Percentiles rank a stretch among this genome's conserved stretches.
phyloP scores from a whole-genome alignment of 345 rosid genomes.

The Eucalyptus marginata region DNA sequence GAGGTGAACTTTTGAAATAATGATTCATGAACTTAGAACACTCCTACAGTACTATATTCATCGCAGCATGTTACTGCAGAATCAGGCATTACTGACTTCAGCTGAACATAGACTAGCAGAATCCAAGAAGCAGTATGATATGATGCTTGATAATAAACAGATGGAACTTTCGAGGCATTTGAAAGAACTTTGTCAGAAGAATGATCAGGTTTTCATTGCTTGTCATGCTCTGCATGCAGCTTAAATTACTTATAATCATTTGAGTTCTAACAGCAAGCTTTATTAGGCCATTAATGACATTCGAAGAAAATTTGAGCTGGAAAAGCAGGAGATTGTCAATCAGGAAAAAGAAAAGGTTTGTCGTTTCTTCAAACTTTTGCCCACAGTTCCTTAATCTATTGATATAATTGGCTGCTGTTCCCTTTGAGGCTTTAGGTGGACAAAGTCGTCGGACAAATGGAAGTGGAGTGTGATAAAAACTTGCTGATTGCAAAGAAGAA shows the following conservation, averaged over 20 bases:
- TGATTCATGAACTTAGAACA: neutral
- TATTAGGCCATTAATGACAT: conserved; percentile 80
- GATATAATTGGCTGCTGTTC: neutral
- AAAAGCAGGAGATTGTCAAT: conserved; percentile 55
- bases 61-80: conserved; percentile 29
- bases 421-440: conserved; percentile 38
- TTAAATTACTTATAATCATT: neutral
- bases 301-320: conserved; percentile 69
- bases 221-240: neutral
- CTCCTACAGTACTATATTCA: neutral
- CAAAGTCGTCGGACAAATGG: conserved; percentile 31
- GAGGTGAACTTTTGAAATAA: conserved; percentile 20
- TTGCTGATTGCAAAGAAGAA: conserved; percentile 49
- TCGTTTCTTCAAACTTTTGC: neutral
- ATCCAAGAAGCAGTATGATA: conserved; percentile 58
- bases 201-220: conserved; percentile 56
- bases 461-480: conserved; percentile 37
- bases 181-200: conserved; percentile 86
- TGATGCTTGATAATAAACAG: conserved; percentile 76
- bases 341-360: conserved; percentile 61
- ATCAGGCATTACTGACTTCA: conserved; percentile 38
- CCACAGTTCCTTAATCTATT: neutral
- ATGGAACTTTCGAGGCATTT: conserved; percentile 74
- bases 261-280: conserved; percentile 1
- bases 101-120: conserved; percentile 65